A percentile compares a stretch with the other conserved stretches of the same genome.
Evolutionary conservation across 108 stramenopile species (phyloP).

Genomic region (Cyclostephanos tholiformis): DNA sequence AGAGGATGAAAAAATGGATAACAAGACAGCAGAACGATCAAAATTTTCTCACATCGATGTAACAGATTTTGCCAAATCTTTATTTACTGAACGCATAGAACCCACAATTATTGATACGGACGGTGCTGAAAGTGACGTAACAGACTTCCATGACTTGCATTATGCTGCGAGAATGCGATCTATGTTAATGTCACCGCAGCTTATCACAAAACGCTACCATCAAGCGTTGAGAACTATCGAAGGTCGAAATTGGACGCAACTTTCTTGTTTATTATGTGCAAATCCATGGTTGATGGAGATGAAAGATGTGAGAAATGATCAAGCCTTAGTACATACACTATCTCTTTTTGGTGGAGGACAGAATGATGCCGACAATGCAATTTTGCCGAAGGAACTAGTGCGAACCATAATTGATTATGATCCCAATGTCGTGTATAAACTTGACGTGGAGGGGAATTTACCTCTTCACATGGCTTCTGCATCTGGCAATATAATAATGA

Average conservation of each 20-base stretch:
- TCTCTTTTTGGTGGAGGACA: slow-evolving; percentile 69
- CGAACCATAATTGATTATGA: slow-evolving; percentile 61
- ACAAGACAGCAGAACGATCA: background rate
- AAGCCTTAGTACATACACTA: slow-evolving; percentile 79
- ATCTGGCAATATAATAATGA: slow-evolving; percentile 77
- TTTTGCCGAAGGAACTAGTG: slow-evolving; percentile 56
- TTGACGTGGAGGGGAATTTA: slow-evolving; percentile 84
- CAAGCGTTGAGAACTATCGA: slow-evolving; percentile 85
- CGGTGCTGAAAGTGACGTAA: slow-evolving; percentile 56
- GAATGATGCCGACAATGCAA: slow-evolving; percentile 16
- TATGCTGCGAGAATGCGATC: slow-evolving; percentile 38
- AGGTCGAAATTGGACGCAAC: slow-evolving; percentile 76
- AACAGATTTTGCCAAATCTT: slow-evolving; percentile 33
- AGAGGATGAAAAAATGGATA: background rate
- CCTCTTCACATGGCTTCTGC: slow-evolving; percentile 86
- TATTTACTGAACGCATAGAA: slow-evolving; percentile 9
- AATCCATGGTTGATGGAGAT: slow-evolving; percentile 89
- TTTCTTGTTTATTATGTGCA: slow-evolving; percentile 72
- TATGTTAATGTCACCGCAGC: slow-evolving; percentile 77
- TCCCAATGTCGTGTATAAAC: slow-evolving; percentile 76
- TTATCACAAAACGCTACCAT: slow-evolving; percentile 76
- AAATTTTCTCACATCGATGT: slow-evolving; percentile 25
- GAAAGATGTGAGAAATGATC: slow-evolving; percentile 81
- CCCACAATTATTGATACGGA: slow-evolving; percentile 81
- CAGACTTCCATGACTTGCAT: slow-evolving; percentile 36